Evolutionary conservation across 2,329 filamentous ascomycete species (phyloP).

Genomic region (Cryphonectria radicalis): DNA sequence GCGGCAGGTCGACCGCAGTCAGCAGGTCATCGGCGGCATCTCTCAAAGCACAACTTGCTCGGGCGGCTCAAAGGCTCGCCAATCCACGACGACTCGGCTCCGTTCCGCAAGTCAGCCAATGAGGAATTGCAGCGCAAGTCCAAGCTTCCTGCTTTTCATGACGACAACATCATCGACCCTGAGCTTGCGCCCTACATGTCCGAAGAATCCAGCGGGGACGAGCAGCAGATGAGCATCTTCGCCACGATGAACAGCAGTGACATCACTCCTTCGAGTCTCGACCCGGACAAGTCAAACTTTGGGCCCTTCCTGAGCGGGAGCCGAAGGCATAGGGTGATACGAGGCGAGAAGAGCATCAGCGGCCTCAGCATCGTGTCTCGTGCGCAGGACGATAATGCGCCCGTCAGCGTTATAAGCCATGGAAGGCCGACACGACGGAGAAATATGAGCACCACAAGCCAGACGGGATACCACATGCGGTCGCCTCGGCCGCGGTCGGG

Average conservation of each 20-base stretch:
- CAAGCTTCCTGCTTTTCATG: constrained; percentile 88
- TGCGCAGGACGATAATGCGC: constrained; percentile 68
- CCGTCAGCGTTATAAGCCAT: constrained; percentile 61
- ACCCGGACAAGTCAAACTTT: constrained; percentile 75
- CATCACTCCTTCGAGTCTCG: constrained; percentile 66
- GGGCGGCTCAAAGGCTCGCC: constrained; percentile 67
- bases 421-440: constrained; percentile 70
- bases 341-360: constrained; percentile 75
- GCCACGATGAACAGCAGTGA: constrained; percentile 72
- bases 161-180: constrained; percentile 97
- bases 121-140: constrained; percentile 69
- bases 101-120: constrained; percentile 75
- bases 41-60: constrained; percentile 84
- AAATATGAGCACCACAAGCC: constrained; percentile 84
- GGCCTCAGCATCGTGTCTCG: constrained; percentile 72
- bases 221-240: constrained; percentile 88
- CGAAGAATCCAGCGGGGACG: constrained; percentile 90
- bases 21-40: constrained; percentile 79
- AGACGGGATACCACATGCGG: constrained; percentile 66
- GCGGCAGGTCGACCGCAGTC: constrained; percentile 74
- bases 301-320: constrained; percentile 72
- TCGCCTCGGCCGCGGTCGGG: constrained; percentile 58
- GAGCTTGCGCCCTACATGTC: constrained; percentile 95
- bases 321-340: constrained; percentile 74
- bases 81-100: constrained; percentile 77